Evolutionary conservation across 1,284 basidiomycete genomes (phyloP).

Genomic region (Mrakiaceae sp.): DNA sequence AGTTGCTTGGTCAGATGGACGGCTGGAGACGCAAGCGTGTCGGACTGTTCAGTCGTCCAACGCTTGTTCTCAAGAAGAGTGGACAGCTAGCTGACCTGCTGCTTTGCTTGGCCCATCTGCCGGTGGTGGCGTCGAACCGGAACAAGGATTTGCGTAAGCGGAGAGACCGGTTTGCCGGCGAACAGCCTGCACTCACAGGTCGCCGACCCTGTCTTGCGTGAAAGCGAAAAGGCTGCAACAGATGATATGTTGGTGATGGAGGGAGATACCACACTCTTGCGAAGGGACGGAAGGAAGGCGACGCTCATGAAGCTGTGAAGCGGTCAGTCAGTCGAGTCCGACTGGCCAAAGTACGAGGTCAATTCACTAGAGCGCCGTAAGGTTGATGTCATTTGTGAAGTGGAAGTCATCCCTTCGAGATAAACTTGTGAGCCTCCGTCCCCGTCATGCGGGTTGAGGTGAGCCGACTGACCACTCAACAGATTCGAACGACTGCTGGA

Average conservation of each 20-base stretch:
- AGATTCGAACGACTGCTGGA: not conserved
- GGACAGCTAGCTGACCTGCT: not conserved
- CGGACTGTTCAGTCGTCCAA: no score
- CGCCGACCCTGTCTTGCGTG: not conserved
- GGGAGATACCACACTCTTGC: not conserved
- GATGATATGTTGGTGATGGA: slow-evolving; percentile 8
- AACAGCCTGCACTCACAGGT: no score
- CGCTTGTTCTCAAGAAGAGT: no score
- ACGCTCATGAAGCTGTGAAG: not conserved
- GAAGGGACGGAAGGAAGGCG: slow-evolving; percentile 14
- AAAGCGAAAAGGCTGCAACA: slow-evolving; percentile 6
- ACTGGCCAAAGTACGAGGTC: no score
- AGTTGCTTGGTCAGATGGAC: slow-evolving; percentile 8
- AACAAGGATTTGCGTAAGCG: no score
- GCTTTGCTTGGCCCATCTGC: not conserved
- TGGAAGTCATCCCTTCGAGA: not conserved
- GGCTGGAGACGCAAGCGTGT: not conserved
- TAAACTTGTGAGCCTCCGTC: no score
- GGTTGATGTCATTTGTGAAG: slow-evolving; percentile 3
- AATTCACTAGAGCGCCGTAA: slow-evolving; percentile 5
- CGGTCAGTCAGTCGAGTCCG: no score
- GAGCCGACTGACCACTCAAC: not conserved
- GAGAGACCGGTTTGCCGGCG: no score
- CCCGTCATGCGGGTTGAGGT: no score
- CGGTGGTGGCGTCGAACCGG: not conserved